Evolutionary conservation across 139 green algal species (phyloP).

Genomic region (Tetraselmis chui): DNA sequence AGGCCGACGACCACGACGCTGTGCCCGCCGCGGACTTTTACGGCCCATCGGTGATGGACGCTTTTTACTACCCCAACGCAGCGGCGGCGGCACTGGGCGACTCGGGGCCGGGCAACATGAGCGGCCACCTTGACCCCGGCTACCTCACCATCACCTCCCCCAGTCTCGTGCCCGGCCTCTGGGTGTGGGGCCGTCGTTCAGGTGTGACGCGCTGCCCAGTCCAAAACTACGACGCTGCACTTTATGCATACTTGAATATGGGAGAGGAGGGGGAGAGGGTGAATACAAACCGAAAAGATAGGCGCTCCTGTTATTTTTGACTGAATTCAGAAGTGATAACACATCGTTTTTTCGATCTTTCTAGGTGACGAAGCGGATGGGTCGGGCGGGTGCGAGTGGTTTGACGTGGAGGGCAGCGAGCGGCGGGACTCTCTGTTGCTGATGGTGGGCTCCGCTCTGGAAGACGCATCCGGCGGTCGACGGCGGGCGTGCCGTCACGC

Average conservation of each 20-base stretch:
- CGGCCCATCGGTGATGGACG: not conserved
- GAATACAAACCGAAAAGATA: too few relatives aligned
- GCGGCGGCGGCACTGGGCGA: too few relatives aligned
- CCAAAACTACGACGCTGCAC: too few relatives aligned
- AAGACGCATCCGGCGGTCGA: not conserved
- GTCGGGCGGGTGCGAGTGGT: not conserved
- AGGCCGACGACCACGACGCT: too few relatives aligned
- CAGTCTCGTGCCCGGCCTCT: not conserved
- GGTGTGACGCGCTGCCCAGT: too few relatives aligned
- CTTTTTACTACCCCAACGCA: not conserved
- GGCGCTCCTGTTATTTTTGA: too few relatives aligned
- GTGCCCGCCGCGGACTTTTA: too few relatives aligned
- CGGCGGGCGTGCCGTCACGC: not conserved
- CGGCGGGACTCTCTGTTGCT: not conserved
- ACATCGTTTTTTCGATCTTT: too few relatives aligned
- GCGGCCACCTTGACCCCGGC: not conserved
- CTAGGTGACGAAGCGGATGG: too few relatives aligned
- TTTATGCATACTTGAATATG: too few relatives aligned
- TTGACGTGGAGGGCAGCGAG: not conserved
- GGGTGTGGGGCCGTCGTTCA: not conserved
- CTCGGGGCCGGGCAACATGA: not conserved
- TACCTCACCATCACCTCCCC: not conserved
- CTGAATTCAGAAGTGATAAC: too few relatives aligned
- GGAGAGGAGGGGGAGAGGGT: too few relatives aligned
- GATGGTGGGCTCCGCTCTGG: not conserved